Evolutionary conservation across 352 stramenopile species (phyloP), one percentile per base, ranked within the genome.

Genomic region (Thraustotheca clavata): DNA sequence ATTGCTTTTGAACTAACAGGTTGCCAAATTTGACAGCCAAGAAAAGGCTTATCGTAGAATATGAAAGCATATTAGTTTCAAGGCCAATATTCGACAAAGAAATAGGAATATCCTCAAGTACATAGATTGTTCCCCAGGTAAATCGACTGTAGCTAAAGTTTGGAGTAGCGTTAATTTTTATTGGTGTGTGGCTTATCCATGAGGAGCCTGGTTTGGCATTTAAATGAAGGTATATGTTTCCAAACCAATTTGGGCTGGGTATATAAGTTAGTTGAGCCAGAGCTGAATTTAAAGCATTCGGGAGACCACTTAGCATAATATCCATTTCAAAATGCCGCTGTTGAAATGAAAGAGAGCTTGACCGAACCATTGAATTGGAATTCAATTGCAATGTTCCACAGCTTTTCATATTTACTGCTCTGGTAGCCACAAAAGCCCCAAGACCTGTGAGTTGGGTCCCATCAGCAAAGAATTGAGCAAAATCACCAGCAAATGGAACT

Each of bases 371-470:
- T 26, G 43, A 6, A 14, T 9, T 16, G 4, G 27, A 49, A 18
- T 34, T 24, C 9, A 41, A 24, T 11, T 49, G 24, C 29, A 61
- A 18, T 35, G 20, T 61, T 49, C 29, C 26, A 29, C 18, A 49
- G 62, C 26, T 66, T 48, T 8, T 12, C 24, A n/a, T n/a, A 11
- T 4, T n/a, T 0, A 38, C 11, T n/a, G 40, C 8, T 2, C 16
- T 36, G 1, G 69, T 59, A 3, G 50, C 49, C 0, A 34, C 70
- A 26, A 66, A 69, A 2, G 67, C 67, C 0, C 70, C 70, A 2
- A 73, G 27, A 0, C 70, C 70, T 4, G 61, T 71, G 11, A 75
- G 38, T 5, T 29, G 16, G 4, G 29, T 54, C 7, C 67, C 60
- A 29, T 72, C 60, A 12, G 50, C 49, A 2, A 57, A 1, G 20